These are phyloP conservation scores for Solanum hybrid DNA, from an alignment of 305 asterid genomes.

Conservation along the genomic window DNA sequence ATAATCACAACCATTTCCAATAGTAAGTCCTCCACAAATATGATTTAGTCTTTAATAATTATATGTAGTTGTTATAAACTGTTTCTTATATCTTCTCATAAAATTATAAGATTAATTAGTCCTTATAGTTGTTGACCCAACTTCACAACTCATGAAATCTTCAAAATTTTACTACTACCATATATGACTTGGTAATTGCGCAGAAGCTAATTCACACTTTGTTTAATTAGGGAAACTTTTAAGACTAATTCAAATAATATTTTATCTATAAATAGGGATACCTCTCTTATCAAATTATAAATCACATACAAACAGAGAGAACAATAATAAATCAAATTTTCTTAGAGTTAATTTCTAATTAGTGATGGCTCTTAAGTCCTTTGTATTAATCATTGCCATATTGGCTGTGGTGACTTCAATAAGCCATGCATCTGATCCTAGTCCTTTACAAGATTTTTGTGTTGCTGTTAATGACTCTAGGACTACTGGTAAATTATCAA, in stretches of 20 bases:
- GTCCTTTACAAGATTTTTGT: constrained; percentile 18
- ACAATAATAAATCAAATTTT: background rate
- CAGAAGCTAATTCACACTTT: background rate
- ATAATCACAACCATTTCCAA: background rate
- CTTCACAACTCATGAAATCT: background rate
- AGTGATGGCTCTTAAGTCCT: background rate
- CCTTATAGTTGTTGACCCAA: background rate
- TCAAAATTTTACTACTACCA: background rate
- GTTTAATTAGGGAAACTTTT: background rate
- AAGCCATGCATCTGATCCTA: constrained; percentile 5
- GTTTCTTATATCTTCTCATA: background rate
- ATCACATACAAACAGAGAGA: background rate
- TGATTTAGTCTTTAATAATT: background rate
- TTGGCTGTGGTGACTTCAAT: background rate
- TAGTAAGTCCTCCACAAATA: background rate
- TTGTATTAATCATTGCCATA: background rate
- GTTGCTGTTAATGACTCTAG: constrained; percentile 19
- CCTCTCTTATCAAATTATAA: background rate
- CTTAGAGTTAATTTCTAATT: background rate
- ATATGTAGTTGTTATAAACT: background rate
- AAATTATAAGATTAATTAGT: background rate
- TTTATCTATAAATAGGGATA: background rate
- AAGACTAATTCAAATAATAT: background rate
- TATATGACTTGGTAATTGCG: background rate
- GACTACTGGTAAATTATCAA: constrained; percentile 7